Base-by-base conservation (phyloP, 768 basidiomycete genomes). In the Zangia roseola region DNA sequence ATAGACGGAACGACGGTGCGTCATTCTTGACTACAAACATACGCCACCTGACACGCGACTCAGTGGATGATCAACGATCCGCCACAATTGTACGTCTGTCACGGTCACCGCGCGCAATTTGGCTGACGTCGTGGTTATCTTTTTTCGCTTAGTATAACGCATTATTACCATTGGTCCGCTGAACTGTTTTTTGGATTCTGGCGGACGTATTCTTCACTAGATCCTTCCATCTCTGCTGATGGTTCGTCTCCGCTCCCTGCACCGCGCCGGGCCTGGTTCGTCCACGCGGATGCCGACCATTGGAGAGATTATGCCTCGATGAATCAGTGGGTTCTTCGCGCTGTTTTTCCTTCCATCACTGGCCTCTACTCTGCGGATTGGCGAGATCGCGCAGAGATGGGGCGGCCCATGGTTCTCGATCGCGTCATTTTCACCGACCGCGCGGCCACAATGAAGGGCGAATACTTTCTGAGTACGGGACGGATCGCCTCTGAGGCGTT, bases 81-180 rank as follows among this genome's bases (percentile, higher is more conserved):
- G 5, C 78, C 81, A 16, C 92, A 97, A 75, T 97, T 83, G 87
- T 89, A 62, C 50, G 83, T 73, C 12, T 2, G n/a, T 20, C 20
- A 19, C 12, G n/a, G 31, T 30, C 16, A 24, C 25, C 7, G 23
- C 10, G 12, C 14, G 6, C 8, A 2, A 10, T 36, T 12, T 37
- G 13, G 10, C 33, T 53, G n/a, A 56, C 28, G 4, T 40, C 3
- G 9, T 0, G 24, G 1, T 13, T 5, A 16, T n/a, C 10, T 9
- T 41, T 6, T 46, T 41, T 25, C 44, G 30, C 9, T 23, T 40
- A 91, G 89, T 69, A 78, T 95, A 47, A 88, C 87, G 1, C 93
- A 95, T 68, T 95, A 94, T 64, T 95, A 93, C 64, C 93, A 97
- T 61, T 94, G 89, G 82, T 82, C 87, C 26, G 93, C 94, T 5